These are phyloP conservation scores for Myxozyma nipponensis DNA, from an alignment of 805 yeast species.

Conservation along the genomic window DNA sequence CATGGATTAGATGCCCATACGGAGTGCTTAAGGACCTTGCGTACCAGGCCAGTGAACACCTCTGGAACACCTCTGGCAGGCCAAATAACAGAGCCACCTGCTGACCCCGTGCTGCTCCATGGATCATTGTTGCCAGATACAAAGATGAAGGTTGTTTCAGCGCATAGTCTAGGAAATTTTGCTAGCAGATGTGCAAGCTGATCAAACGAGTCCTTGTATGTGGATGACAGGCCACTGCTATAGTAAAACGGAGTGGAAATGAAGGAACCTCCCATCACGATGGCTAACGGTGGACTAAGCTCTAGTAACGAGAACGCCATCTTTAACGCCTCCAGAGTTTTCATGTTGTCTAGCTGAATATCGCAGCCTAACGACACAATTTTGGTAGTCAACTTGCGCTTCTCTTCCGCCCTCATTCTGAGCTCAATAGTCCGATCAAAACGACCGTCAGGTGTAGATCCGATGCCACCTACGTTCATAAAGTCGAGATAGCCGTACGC, in stretches of 20 bases:
- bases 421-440: constrained; percentile 58
- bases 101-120: constrained; percentile 71
- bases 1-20: constrained; percentile 74
- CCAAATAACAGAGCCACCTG: constrained; percentile 58
- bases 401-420: constrained; percentile 55
- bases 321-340: constrained; percentile 58
- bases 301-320: constrained; percentile 58
- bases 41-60: constrained; percentile 64
- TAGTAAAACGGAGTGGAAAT: constrained; percentile 59
- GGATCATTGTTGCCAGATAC: constrained; percentile 93
- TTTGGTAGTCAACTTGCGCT: constrained; percentile 49
- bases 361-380: constrained; percentile 74
- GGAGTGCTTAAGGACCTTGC: constrained; percentile 51
- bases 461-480: constrained; percentile 41
- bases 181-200: constrained; percentile 62
- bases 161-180: constrained; percentile 52
- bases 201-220: constrained; percentile 57
- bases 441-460: constrained; percentile 44
- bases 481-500: constrained; percentile 79
- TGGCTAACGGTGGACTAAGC: constrained; percentile 58
- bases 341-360: constrained; percentile 57
- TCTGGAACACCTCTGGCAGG: constrained; percentile 74
- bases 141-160: constrained; percentile 57
- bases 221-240: constrained; percentile 48
- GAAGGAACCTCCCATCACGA: constrained; percentile 84